Base-by-base conservation (phyloP, 2,329 filamentous ascomycete genomes). In the Neurospora sp. region DNA sequence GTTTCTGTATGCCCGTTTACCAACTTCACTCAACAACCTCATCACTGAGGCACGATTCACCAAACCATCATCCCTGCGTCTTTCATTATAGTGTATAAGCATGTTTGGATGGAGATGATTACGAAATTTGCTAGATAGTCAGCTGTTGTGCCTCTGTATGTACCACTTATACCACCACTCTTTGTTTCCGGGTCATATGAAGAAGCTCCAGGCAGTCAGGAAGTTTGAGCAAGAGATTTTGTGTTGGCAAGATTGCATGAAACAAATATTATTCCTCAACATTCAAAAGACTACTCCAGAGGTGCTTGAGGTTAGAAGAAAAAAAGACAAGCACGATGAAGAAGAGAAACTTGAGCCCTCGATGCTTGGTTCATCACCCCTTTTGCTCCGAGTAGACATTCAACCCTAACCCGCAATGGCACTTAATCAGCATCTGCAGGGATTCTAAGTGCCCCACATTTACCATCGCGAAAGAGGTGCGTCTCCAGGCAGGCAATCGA, bases 401-500 rank as follows among this genome's bases (percentile, higher is more conserved):
- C 23, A 33, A 33, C 52, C 52, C 52, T 57, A 33, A 57, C 52
- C 43, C 36, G 19, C 6, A 15, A 3, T 28, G 23, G 23, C 23
- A 28, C 23, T 28, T 1, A 28, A 28, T 3, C 23, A 28, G 2
- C 2, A 1, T 0, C 2, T 17, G 12, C 66, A 65, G 67, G 69
- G 69, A 46, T 46, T 70, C 67, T 68, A 69, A 72, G 66, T 71
- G 69, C 70, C 71, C 71, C 70, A 72, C 67, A 57, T 70, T 68
- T 28, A 67, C 4, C 66, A n/a, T 68, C 67, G 38, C 33, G 52
- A 38, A 67, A 68, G 52, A 57, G 68, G 70, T 70, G 71, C 71
- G 70, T 71, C 6, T 57, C 11, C 46, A 8, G 23, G 46, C 46
- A 57, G 46, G 46, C 46, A 57, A 57, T 4, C 12, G 23, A 8